These are phyloP conservation scores for Moesziomyces parantarcticus DNA, from an alignment of 1,284 basidiomycete species.

Conservation along the genomic window DNA sequence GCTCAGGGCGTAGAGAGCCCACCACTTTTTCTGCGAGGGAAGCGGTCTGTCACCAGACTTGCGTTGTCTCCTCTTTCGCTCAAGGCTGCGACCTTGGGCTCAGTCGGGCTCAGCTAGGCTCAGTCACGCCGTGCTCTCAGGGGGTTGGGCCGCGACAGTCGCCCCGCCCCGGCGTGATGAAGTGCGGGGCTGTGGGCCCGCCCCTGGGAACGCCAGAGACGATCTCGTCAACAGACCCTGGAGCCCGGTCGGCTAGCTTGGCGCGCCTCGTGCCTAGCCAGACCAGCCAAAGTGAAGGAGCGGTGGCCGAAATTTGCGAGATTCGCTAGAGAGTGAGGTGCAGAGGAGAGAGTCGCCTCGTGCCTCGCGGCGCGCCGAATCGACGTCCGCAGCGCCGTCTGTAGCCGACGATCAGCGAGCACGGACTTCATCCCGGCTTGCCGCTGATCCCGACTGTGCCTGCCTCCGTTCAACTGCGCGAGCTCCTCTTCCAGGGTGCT, in stretches of 20 bases:
- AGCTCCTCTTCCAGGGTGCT: neutral
- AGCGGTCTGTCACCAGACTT: slow-evolving; percentile 12
- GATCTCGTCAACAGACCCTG: neutral
- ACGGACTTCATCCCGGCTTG: slow-evolving; percentile 14
- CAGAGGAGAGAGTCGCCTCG: neutral
- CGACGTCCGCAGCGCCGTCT: slow-evolving; percentile 23
- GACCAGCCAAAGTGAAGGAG: neutral
- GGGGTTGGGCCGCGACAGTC: neutral
- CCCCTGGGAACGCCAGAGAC: neutral
- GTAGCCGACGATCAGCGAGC: slow-evolving; percentile 37
- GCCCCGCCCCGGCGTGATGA: neutral
- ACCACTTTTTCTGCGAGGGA: no score
- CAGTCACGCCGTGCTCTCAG: neutral
- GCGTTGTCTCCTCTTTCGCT: neutral
- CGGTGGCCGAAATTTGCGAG: neutral
- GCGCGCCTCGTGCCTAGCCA: neutral
- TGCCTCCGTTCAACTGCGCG: neutral
- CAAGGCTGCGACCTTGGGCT: neutral
- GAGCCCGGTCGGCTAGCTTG: neutral
- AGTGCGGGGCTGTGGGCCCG: neutral
- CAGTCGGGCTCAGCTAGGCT: no score
- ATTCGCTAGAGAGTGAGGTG: no score
- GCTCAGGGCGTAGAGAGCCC: no score
- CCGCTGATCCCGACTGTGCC: slow-evolving; percentile 6
- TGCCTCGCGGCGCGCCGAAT: neutral